These are phyloP conservation scores for Stemphylium vesicarium DNA, from an alignment of 2,329 filamentous ascomycete genomes.

Conservation along the genomic window DNA sequence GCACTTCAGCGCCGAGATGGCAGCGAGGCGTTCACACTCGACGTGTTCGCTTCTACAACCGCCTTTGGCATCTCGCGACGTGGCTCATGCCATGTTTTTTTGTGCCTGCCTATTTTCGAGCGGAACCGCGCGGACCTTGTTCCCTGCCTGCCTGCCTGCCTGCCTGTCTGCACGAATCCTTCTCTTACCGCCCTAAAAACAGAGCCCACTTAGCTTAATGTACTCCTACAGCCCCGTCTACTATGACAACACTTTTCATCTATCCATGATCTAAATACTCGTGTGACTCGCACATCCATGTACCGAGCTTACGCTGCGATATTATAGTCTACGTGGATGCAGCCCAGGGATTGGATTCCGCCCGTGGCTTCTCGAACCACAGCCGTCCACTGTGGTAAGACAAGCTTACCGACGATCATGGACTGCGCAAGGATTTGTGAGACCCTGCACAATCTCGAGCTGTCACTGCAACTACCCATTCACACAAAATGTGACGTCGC, in stretches of 20 bases:
- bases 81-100: not conserved
- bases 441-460: constrained; percentile 15
- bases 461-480: constrained; percentile 21
- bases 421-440: constrained; percentile 15
- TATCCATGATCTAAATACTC: not conserved
- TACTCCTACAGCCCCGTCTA: not conserved
- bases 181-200: not conserved
- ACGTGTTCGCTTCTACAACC: constrained; percentile 3
- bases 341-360: not conserved
- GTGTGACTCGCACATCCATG: constrained; percentile 1
- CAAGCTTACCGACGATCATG: not conserved
- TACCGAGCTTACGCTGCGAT: not conserved
- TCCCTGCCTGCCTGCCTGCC: not conserved
- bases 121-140: not conserved
- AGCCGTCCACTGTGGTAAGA: not conserved
- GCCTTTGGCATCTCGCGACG: not conserved
- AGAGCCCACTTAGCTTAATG: not conserved
- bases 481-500: constrained; percentile 13
- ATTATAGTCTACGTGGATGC: not conserved
- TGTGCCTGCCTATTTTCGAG: not conserved
- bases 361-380: constrained; percentile 11
- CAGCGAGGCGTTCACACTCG: constrained; percentile 7
- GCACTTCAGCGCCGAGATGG: constrained; percentile 7
- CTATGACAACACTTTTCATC: not conserved
- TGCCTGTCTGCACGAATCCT: not conserved